phyloP scores from a whole-genome alignment of 2,329 filamentous ascomycete genomes.

The Microsporum ferrugineum region DNA sequence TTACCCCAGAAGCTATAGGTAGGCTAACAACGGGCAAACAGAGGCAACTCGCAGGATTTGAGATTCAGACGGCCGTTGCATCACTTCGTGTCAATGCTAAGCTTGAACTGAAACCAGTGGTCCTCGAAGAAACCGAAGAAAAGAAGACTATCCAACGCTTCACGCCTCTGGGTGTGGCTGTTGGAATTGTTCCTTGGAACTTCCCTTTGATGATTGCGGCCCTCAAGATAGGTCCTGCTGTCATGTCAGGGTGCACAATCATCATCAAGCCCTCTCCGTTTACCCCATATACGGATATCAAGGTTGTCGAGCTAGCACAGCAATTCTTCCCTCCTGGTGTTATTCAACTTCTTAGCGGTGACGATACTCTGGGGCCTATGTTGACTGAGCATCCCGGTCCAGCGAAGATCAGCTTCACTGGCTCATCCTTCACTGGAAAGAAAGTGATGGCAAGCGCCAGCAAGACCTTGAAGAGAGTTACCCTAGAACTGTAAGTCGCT shows the following conservation, averaged over 20 bases:
- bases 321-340: conserved; percentile 45
- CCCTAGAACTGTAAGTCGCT: conserved; percentile 33
- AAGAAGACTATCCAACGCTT: conserved; percentile 25
- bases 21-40: neutral
- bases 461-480: conserved; percentile 44
- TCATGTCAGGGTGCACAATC: conserved; percentile 44
- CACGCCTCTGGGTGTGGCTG: conserved; percentile 33
- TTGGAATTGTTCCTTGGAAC: conserved; percentile 52
- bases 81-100: conserved; percentile 16
- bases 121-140: conserved; percentile 37
- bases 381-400: conserved; percentile 46
- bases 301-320: conserved; percentile 42
- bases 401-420: conserved; percentile 49
- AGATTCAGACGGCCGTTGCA: conserved; percentile 19
- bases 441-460: conserved; percentile 41
- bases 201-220: conserved; percentile 35
- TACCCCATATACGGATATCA: conserved; percentile 44
- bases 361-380: conserved; percentile 43
- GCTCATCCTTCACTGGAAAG: conserved; percentile 42
- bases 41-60: conserved; percentile 8
- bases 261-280: conserved; percentile 47
- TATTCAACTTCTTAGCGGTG: conserved; percentile 45
- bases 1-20: neutral
- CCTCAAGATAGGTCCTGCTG: conserved; percentile 41
- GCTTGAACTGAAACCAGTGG: conserved; percentile 34